Evolutionary conservation across 805 yeast genomes (phyloP), one percentile per base, ranked within the genome.

Genomic region (Starmera dryadoides): DNA sequence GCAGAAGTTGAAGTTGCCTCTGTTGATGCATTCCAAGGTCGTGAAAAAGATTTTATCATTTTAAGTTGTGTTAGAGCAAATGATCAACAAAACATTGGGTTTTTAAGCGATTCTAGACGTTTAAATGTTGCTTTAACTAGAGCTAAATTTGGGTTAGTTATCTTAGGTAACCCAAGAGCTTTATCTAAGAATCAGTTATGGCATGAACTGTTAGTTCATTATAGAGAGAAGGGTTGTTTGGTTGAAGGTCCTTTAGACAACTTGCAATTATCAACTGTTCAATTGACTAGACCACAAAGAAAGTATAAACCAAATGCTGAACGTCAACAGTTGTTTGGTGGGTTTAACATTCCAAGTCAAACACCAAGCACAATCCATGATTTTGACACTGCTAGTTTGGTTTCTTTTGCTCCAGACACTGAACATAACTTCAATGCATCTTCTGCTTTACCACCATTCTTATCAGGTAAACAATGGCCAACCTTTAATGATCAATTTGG

Each of bases 1-100:
- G 59, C 69, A 36, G 79, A 75, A 38, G 83, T 89, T 35, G 97
- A 89, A 62, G 88, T 89, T 22, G 87, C 93, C 6, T 84, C 94
- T n/a, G 83, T 87, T n/a, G 96, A 87, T 59, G 93, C 96, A 2
- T 87, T 87, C 64, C 96, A 87, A 61, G 96, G 96, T 23, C 71
- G 95, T 50, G 96, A 86, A 52, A 87, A 86, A 62, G 88, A 84
- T 51, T 81, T 79, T 41, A 81, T 87, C 30, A 71, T 88, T 18
- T 66, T 87, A 43, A 78, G 93, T 3, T 77, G 93, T 52, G 96
- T 87, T 25, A 70, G 96, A 50, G 83, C 94, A 20, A 87, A 87
- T 55, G 80, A 77, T 21, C 70, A 69, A 39, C 81, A 79, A 44
- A 73, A 75, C 10, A 83, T 88, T 49, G 96, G 96, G 6, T 87